phyloP scores from a whole-genome alignment of 176 grass and related monocot species.

The Leersia perrieri region DNA sequence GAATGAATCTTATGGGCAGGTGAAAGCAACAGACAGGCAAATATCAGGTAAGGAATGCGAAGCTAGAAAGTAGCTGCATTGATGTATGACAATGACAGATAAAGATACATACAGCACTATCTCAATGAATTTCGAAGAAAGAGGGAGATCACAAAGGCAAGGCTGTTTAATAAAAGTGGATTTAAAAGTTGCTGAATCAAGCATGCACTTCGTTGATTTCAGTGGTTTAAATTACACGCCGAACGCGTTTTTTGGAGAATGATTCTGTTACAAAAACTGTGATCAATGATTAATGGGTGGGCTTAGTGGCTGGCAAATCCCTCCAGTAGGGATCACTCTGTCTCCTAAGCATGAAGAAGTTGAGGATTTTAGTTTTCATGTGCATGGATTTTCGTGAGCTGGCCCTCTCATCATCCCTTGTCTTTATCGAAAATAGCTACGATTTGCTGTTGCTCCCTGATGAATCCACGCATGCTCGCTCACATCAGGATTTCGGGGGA shows the following conservation, averaged over 20 bases:
- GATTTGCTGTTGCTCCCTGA: neutral
- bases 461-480: neutral
- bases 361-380: neutral
- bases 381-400: neutral
- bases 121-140: neutral
- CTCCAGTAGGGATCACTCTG: conserved; percentile 25
- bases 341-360: neutral
- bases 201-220: neutral
- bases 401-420: neutral
- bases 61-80: neutral
- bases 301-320: conserved; percentile 28
- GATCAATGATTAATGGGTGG: neutral
- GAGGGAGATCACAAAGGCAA: neutral
- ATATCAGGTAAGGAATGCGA: neutral
- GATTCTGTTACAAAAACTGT: neutral
- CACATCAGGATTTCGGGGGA: neutral
- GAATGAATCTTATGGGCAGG: neutral
- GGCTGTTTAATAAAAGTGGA: neutral
- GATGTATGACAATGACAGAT: neutral
- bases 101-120: neutral
- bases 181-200: neutral
- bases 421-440: neutral
- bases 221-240: neutral
- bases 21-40: conserved; percentile 6
- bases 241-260: neutral